phyloP scores from a whole-genome alignment of 257 asterid species.

The Datura wrightii region DNA sequence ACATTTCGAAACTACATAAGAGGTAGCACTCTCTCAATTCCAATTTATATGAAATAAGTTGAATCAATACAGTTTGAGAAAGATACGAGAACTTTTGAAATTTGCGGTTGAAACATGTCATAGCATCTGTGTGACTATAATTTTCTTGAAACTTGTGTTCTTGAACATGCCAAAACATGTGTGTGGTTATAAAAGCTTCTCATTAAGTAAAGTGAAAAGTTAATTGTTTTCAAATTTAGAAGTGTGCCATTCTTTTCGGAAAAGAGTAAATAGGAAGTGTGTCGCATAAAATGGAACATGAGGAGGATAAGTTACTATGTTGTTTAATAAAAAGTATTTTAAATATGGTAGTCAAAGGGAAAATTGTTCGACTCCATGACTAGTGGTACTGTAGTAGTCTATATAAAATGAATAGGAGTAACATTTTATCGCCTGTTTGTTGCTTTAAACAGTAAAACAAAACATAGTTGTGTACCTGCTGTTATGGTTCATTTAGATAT shows the following conservation, averaged over 20 bases:
- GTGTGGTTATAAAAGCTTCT: not conserved
- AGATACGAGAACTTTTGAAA: not conserved
- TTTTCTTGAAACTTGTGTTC: not conserved
- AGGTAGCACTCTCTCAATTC: not conserved
- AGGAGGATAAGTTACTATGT: not conserved
- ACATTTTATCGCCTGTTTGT: not conserved
- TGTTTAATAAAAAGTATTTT: not conserved
- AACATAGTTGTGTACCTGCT: not conserved
- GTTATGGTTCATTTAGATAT: not conserved
- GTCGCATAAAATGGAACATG: not conserved
- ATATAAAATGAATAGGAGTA: not conserved
- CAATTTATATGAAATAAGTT: not conserved
- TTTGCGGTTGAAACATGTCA: not conserved
- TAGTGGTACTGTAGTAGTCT: not conserved
- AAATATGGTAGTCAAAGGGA: not conserved
- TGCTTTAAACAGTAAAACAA: not conserved
- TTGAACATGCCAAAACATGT: not conserved
- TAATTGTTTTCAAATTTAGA: not conserved
- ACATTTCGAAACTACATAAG: not conserved
- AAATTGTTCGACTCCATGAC: not conserved
- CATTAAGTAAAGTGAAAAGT: not conserved
- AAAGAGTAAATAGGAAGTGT: not conserved
- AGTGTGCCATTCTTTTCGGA: not conserved
- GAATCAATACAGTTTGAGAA: not conserved
- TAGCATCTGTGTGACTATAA: not conserved